phyloP scores from a whole-genome alignment of 2,329 filamentous ascomycete genomes.

The Cladosporium phlei region DNA sequence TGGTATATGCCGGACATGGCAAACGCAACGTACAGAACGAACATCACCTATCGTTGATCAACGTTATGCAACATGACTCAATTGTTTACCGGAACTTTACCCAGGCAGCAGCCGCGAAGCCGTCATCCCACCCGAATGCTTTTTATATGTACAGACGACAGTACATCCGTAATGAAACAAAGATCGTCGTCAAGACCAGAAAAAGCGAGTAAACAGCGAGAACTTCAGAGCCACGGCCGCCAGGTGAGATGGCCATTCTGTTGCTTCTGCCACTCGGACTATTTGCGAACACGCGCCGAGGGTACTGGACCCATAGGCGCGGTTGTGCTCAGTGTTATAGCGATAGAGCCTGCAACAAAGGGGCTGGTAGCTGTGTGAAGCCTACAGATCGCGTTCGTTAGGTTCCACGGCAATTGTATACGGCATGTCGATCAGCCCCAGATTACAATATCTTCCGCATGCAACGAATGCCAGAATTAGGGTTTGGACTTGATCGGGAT shows the following conservation, averaged over 20 bases:
- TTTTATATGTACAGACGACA: constrained; percentile 14
- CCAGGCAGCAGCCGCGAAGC: constrained; percentile 12
- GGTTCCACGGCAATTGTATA: background rate
- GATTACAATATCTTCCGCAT: background rate
- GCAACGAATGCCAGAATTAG: no score
- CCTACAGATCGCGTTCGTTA: background rate
- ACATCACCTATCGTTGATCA: constrained; percentile 8
- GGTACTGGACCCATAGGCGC: background rate
- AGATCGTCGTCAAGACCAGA: constrained; percentile 14
- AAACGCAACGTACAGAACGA: constrained; percentile 12
- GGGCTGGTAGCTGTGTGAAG: background rate
- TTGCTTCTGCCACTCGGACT: background rate
- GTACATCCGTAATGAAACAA: constrained; percentile 14
- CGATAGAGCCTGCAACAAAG: background rate
- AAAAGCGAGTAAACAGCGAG: constrained; percentile 14
- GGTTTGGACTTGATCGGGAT: no score
- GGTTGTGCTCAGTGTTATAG: background rate
- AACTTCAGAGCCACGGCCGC: constrained; percentile 15
- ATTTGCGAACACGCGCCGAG: background rate
- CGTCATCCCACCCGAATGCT: constrained; percentile 14
- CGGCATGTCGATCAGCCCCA: background rate
- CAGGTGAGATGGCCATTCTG: constrained; percentile 9
- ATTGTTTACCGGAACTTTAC: background rate
- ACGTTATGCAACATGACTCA: background rate
- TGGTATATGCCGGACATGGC: constrained; percentile 15